A percentile compares a stretch with the other conserved stretches of the same genome.
Evolutionary conservation across 768 basidiomycete species (phyloP).

Genomic region (Amanita thiersii): DNA sequence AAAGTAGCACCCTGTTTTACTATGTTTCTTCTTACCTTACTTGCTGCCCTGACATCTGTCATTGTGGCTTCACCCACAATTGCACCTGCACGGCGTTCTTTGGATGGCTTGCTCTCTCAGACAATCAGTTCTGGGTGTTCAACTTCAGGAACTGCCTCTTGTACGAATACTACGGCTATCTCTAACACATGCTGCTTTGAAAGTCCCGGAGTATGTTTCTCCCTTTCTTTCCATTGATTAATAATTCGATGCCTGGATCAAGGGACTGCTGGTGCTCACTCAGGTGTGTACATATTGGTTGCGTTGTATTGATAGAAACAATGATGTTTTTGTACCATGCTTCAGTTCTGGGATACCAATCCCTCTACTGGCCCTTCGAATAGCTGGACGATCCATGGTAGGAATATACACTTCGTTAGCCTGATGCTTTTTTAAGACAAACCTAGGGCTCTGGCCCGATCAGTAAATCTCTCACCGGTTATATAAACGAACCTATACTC

Average conservation of each 20-base stretch:
- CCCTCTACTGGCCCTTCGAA: conserved; percentile 3
- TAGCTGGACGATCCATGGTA: conserved; percentile 9
- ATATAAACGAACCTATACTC: background rate
- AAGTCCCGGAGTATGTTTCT: conserved; percentile 4
- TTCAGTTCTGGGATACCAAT: conserved; percentile 8
- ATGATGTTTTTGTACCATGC: no score
- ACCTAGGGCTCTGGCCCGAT: conserved; percentile 7
- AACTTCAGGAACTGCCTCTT: conserved; percentile 40
- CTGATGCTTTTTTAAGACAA: no score
- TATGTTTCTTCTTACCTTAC: no score
- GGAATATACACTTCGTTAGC: no score
- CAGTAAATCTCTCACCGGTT: background rate
- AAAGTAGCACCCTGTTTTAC: no score
- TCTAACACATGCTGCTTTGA: conserved; percentile 10
- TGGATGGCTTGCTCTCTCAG: conserved; percentile 1
- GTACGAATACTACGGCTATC: conserved; percentile 39
- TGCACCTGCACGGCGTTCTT: background rate
- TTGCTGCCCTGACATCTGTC: no score
- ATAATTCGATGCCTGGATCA: background rate
- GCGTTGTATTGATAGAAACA: no score
- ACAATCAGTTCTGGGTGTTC: conserved; percentile 40
- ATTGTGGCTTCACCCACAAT: conserved; percentile 7
- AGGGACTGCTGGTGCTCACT: conserved; percentile 5
- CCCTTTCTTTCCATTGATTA: background rate
- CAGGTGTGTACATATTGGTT: no score